Evolutionary conservation across 805 yeast species (phyloP).

Genomic region (Saturnispora diversa): DNA sequence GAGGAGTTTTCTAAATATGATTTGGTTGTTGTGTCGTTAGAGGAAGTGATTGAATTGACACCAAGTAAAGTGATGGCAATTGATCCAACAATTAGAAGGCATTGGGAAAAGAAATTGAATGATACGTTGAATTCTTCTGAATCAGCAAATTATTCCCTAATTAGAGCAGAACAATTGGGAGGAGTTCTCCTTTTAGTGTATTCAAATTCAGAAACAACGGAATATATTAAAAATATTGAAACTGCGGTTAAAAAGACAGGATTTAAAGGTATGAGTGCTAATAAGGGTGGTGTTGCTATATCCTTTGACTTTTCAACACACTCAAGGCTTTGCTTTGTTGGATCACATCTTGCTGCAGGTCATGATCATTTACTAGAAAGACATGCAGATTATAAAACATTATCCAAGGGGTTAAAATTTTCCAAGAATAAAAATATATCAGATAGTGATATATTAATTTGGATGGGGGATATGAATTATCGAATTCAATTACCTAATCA

Average conservation of each 20-base stretch:
- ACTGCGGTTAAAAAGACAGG: constrained; percentile 85
- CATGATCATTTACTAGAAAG: constrained; percentile 72
- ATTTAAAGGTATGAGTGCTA: constrained; percentile 78
- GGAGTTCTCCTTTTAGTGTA: constrained; percentile 72
- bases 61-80: constrained; percentile 78
- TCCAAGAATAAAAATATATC: constrained; percentile 48
- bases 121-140: constrained; percentile 34
- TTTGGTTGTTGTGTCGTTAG: constrained; percentile 73
- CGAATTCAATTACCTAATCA: constrained; percentile 68
- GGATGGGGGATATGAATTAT: constrained; percentile 93
- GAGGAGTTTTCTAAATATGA: constrained; percentile 44
- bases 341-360: constrained; percentile 93
- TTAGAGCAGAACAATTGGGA: constrained; percentile 78
- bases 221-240: constrained; percentile 52
- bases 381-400: constrained; percentile 76
- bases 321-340: constrained; percentile 66
- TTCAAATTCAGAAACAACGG: constrained; percentile 44
- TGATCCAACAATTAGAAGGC: constrained; percentile 50
- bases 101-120: constrained; percentile 61
- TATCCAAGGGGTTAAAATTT: constrained; percentile 60
- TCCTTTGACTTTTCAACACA: constrained; percentile 44
- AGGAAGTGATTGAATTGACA: constrained; percentile 79
- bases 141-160: constrained; percentile 34
- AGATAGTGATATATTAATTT: constrained; percentile 77
- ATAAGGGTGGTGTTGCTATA: constrained; percentile 53